Base-by-base conservation (phyloP, 2,329 filamentous ascomycete species). In the Neopestalotiopsis sp. region DNA sequence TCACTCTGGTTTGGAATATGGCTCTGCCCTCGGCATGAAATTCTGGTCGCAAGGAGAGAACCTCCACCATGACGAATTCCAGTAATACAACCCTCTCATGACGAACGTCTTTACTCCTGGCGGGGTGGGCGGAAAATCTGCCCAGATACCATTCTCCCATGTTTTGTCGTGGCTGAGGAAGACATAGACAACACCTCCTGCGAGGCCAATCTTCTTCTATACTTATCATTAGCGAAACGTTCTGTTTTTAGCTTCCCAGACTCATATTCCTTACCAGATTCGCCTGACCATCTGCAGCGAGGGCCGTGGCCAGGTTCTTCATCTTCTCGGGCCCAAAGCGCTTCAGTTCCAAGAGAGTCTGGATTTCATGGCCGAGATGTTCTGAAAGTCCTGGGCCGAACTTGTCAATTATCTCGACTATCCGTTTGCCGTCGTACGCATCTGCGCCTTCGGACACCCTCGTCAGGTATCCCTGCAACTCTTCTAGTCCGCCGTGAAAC, bases 311-410 rank as follows among this genome's bases (percentile, higher is more conserved):
- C 4, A 67, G 20, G 0, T 56, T 34, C 38, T 59, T 61, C 57
- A 67, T 59, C 34, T 38, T 67, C 17, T 67, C 65, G 1, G 53
- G 30, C 17, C 65, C 65, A 30, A 67, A 81, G 66, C 76, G 73
- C 6, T 74, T 72, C 17, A 84, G 72, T 1, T 64, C 74, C 53
- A 80, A 63, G 17, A 85, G 76, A 53, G 78, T 77, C 42, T 74
- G 72, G 58, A 85, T 80, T 71, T 85, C 82, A 6, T 82, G 77
- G 3, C 70, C 71, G 12, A 85, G 72, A 70, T 85, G 83, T 45
- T 74, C 65, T 49, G 72, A 71, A 67, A 85, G 70, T 4, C 71
- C 70, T 0, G 76, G 73, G 45, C 76, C 81, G 65, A 85, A 83
- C 1, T 57, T 68, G 72, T 83, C 79, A 61, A 83, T 76, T 24